Evolutionary conservation across 352 stramenopile species (phyloP), one percentile per base, ranked within the genome.

Genomic region (Phytopythium montanum): DNA sequence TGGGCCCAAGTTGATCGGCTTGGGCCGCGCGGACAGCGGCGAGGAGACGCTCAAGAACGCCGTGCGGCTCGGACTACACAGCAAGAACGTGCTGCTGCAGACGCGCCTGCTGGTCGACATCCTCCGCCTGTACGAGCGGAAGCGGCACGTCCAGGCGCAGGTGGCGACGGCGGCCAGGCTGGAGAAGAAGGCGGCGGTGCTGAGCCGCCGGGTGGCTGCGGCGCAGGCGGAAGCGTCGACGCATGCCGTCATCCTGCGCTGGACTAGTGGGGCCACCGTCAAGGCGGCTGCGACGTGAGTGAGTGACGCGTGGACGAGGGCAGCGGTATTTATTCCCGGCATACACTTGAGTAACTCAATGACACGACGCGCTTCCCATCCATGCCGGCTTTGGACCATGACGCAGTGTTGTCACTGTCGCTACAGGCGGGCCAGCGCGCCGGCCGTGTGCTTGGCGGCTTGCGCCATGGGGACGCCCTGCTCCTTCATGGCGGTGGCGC

Each of bases 31-130:
- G 2, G 68, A 85, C 28, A 69, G 74, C 19, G 81, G 82, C 21
- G 85, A 94, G 53, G 66, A 75, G 51, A 88, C 77, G 29, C 70
- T 92, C 29, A 83, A 70, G 54, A 81, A 73, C 31, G 80, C 79
- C 16, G 61, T 91, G 29, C 63, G 68, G n/a, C 68, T 80, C 25
- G 72, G 66, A 9, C 51, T 87, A 16, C 68, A 85, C 54, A 72
- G 67, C 25, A 94, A 91, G 65, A 90, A 92, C 50, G 59, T 89
- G 6, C 41, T 91, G 39, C 67, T 94, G n/a, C 85, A 92, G 60
- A 64, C 53, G 21, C 80, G 80, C 14, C 53, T 92, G 45, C 61
- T 92, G 18, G 79, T 74, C 10, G 69, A 79, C 44, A 64, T 92
- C 16, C 82, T 89, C 46, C 61, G 66, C 21, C 61, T 88, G 16